Evolutionary conservation across 306 rosid genomes (phyloP), one percentile per base, ranked within the genome.

Genomic region (Hylodesmum podocarpum): DNA sequence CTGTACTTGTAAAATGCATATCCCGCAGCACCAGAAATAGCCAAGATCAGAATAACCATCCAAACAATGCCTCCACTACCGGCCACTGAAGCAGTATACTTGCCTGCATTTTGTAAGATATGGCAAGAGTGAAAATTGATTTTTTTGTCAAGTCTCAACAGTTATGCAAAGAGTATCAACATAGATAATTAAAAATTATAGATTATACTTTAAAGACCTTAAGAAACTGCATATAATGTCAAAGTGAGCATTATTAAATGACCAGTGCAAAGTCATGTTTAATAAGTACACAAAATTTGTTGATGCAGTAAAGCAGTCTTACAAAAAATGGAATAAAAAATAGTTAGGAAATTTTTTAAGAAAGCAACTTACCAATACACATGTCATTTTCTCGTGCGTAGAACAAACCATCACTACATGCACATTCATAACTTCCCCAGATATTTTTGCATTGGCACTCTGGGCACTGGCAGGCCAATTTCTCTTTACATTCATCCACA

Each of bases 391-490:
- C 97, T 11, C 81, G 82, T 80, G 86, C 78, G 81, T 95, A 92
- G 73, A 85, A 77, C 78, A 85, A 76, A 57, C 86, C 91, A 74
- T 84, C 63, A 41, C 64, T 63, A 78, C 99, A 95, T 75, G 80
- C 87, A 86, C 99, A 95, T 2, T 92, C 94, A 46, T 90, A 92
- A 84, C 97, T 82, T 15, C 99, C 99, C 99, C 99, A 95, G 6
- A 96, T 95, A 58, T 95, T 78, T 72, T 85, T 78, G 88, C 99
- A 95, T 66, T 78, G 86, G 84, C 99, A 95, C 27, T 92, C 92
- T 50, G 97, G 75, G 82, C 99, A 95, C 66, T 85, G 96, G 86
- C 99, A 95, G 28, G 86, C 92, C 37, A 59, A 7, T 86, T 88
- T 90, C 79, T 90, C 96, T 79, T 86, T 83, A 82, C 99, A 95